Evolutionary conservation across 768 basidiomycete species (phyloP), one percentile per base, ranked within the genome.

Genomic region (Roridomyces roridus): DNA sequence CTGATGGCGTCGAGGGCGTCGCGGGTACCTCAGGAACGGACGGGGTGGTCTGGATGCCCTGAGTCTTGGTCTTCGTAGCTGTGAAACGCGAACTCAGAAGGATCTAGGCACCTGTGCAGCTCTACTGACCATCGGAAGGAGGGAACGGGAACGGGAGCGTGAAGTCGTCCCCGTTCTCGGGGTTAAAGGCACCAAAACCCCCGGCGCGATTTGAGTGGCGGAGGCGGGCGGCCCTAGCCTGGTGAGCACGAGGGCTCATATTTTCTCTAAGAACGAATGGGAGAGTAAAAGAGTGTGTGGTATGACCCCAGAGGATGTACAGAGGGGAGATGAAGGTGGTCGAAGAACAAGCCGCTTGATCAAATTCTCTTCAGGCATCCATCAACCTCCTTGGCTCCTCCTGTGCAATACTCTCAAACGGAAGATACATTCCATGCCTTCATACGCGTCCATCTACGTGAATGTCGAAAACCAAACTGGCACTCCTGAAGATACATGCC

Each of bases 221-320:
- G 24, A 55, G n/a, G 25, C 59, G 61, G 9, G 49, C 57, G 15
- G 50, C 50, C 15, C 52, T 29, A 10, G 46, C 36, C 23, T 43
- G 48, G 12, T 18, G 36, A n/a, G 18, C 24, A 23, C 55, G 52
- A 23, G 39, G 10, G 53, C 45, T 55, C 61, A 63, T 58, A 51
- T 57, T 62, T 28, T 18, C 10, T 14, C 12, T 34, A 34, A 15
- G 36, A 63, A 58, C 3, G 56, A 59, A 28, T 23, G 57, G 39
- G 23, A 11, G 52, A 25, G 20, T 11, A 57, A 63, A 63, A 51
- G 61, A 63, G 40, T 55, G 40, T 55, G 61, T 63, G 61, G 41
- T 34, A 34, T 34, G 48, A 20, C 55, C 57, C 56, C 23, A 23
- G 42, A 35, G 43, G 46, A 47, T 29, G 46, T 48, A 54, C 45